Percentiles rank a stretch among this genome's conserved stretches.
Evolutionary conservation across 148 eudicot species (phyloP).

Genomic region (Silene uniflora): DNA sequence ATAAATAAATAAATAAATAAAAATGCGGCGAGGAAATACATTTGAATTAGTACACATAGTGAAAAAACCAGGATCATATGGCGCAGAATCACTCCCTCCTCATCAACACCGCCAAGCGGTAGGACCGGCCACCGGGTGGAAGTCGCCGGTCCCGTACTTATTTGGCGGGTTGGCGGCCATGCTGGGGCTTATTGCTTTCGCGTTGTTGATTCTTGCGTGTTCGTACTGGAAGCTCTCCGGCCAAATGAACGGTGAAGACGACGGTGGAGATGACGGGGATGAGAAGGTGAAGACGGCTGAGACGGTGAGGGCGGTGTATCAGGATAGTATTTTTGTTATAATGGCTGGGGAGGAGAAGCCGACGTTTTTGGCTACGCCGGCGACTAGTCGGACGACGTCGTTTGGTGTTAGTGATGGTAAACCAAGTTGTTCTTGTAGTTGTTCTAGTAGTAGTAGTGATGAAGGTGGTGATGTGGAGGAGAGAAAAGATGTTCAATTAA

Average conservation of each 20-base stretch:
- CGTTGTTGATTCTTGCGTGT: conserved; percentile 70
- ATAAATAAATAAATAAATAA: neutral
- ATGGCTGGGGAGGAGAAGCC: conserved; percentile 71
- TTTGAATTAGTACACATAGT: conserved; percentile 9
- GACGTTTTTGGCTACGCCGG: conserved; percentile 60
- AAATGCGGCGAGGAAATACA: conserved; percentile 28
- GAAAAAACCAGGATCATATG: conserved; percentile 8
- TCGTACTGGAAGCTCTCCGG: conserved; percentile 77
- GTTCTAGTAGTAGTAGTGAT: neutral
- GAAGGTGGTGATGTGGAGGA: neutral
- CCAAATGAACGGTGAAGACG: conserved; percentile 21
- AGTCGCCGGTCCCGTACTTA: conserved; percentile 77
- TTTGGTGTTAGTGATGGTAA: conserved; percentile 23
- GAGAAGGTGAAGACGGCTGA: conserved; percentile 16
- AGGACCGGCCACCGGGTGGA: conserved; percentile 36
- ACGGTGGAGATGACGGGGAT: conserved; percentile 28
- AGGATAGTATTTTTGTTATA: conserved; percentile 46
- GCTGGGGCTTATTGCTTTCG: conserved; percentile 71
- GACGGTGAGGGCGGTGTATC: conserved; percentile 9
- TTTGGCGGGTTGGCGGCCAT: conserved; percentile 83
- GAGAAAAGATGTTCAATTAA: neutral
- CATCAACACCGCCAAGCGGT: conserved; percentile 22
- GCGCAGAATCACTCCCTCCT: conserved; percentile 18
- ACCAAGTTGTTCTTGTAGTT: neutral
- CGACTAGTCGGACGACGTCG: conserved; percentile 39